Percentiles rank a stretch among this genome's conserved stretches.
These are phyloP conservation scores for Metschnikowia arizonensis DNA, from an alignment of 805 yeast species.

Conservation along the genomic window DNA sequence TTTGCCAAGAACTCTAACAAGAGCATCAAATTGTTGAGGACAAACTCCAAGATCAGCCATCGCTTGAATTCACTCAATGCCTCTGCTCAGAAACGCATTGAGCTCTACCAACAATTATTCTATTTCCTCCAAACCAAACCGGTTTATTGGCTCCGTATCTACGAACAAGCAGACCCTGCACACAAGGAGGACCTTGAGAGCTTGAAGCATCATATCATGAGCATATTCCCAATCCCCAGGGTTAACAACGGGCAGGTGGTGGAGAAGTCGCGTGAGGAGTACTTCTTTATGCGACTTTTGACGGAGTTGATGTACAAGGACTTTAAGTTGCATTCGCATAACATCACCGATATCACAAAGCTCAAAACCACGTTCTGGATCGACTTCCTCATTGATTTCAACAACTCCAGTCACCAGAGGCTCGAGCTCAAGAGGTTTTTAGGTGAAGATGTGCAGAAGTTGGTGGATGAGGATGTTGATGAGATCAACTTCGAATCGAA, in stretches of 20 bases:
- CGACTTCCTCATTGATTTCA: conserved; percentile 38
- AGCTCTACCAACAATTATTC: conserved; percentile 70
- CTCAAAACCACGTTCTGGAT: conserved; percentile 42
- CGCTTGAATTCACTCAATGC: conserved; percentile 27
- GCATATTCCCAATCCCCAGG: conserved; percentile 31
- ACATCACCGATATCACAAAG: conserved; percentile 39
- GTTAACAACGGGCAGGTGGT: conserved; percentile 17
- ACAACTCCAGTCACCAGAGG: conserved; percentile 48
- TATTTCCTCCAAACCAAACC: conserved; percentile 85
- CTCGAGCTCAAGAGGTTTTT: conserved; percentile 38
- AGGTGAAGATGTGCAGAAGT: conserved; percentile 34
- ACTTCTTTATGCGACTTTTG: conserved; percentile 57
- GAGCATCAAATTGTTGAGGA: conserved; percentile 33
- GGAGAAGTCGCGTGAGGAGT: conserved; percentile 63
- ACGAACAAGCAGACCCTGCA: conserved; percentile 29
- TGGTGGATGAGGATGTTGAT: conserved; percentile 46
- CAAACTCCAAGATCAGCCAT: conserved; percentile 14
- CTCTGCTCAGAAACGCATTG: conserved; percentile 50
- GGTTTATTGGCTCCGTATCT: conserved; percentile 57
- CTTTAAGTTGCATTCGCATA: conserved; percentile 26
- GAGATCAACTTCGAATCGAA: conserved; percentile 72
- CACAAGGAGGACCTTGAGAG: background rate
- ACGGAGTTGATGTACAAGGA: conserved; percentile 42
- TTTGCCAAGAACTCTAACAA: conserved; percentile 45
- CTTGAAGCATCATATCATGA: conserved; percentile 6